phyloP scores from a whole-genome alignment of 2,329 filamentous ascomycete species.

The Colletotrichum sublineola region DNA sequence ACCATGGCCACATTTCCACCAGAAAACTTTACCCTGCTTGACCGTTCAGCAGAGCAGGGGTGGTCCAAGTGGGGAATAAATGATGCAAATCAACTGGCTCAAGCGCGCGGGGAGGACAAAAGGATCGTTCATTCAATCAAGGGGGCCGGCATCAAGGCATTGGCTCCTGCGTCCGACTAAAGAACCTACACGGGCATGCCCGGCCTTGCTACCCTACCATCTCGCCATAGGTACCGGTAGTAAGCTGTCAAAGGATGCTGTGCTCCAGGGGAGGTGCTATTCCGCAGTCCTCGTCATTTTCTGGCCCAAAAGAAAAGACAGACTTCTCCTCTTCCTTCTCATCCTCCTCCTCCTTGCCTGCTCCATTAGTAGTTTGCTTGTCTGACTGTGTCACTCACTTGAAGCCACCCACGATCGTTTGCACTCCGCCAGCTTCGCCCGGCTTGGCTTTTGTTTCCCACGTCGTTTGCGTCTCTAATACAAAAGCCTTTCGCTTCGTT shows the following conservation, averaged over 20 bases:
- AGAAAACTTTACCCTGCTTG: slow-evolving; percentile 6
- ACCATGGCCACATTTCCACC: neutral
- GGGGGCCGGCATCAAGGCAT: slow-evolving; percentile 31
- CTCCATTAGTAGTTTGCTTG: slow-evolving; percentile 9
- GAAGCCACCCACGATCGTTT: slow-evolving; percentile 19
- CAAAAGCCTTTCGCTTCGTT: slow-evolving; percentile 13
- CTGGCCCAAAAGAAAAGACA: slow-evolving; percentile 25
- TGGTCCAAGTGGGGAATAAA: slow-evolving; percentile 21
- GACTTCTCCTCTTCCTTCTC: slow-evolving; percentile 12
- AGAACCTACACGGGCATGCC: slow-evolving; percentile 24
- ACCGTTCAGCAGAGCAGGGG: slow-evolving; percentile 16
- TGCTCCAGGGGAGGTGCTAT: slow-evolving; percentile 37
- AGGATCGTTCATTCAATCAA: slow-evolving; percentile 20
- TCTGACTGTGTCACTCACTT: slow-evolving; percentile 37
- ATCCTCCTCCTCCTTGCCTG: slow-evolving; percentile 15
- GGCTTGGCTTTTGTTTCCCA: slow-evolving; percentile 18
- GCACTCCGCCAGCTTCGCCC: neutral
- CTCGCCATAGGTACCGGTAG: neutral
- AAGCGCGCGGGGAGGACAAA: slow-evolving; percentile 26
- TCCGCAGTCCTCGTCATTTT: slow-evolving; percentile 25
- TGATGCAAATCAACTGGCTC: slow-evolving; percentile 24
- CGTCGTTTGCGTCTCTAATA: slow-evolving; percentile 4
- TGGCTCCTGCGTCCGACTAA: slow-evolving; percentile 27
- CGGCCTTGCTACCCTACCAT: slow-evolving; percentile 18
- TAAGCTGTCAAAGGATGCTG: slow-evolving; percentile 32